phyloP scores from a whole-genome alignment of 31 red algal species.

The Pterothamnion heteromorphum region DNA sequence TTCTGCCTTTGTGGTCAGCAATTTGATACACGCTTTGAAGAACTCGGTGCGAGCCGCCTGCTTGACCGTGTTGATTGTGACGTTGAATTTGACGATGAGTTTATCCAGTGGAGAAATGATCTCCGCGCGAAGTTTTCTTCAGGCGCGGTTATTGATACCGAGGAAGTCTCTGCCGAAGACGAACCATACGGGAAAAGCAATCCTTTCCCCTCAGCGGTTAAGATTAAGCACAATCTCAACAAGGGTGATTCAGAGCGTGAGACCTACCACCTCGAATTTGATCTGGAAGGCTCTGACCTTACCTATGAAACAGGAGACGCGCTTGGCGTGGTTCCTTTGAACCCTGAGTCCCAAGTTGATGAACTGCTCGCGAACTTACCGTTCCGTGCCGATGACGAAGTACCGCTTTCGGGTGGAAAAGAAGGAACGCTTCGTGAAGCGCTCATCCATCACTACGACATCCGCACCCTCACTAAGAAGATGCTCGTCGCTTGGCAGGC shows the following conservation, averaged over 20 bases:
- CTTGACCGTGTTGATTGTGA: slow-evolving; percentile 57
- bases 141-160: neutral
- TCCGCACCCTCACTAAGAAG: neutral
- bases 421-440: neutral
- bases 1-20: slow-evolving; percentile 76
- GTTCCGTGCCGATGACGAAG: slow-evolving; percentile 61
- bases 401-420: neutral
- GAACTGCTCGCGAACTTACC: slow-evolving; percentile 57
- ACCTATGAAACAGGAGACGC: slow-evolving; percentile 84
- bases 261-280: slow-evolving; percentile 73
- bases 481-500: neutral
- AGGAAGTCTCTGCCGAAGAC: neutral
- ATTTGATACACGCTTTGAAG: slow-evolving; percentile 54
- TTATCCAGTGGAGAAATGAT: slow-evolving; percentile 58
- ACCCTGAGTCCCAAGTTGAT: slow-evolving; percentile 60
- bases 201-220: slow-evolving; percentile 64
- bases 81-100: slow-evolving; percentile 79
- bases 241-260: slow-evolving; percentile 48
- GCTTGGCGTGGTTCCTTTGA: slow-evolving; percentile 76
- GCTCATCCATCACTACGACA: neutral
- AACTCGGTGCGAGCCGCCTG: neutral
- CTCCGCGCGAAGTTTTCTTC: slow-evolving; percentile 22
- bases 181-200: slow-evolving; percentile 54
- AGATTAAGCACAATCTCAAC: slow-evolving; percentile 49
- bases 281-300: slow-evolving; percentile 56